Conservation (phyloP, 2,329 filamentous ascomycete genomes). For the Verruconis gallopava region DNA sequence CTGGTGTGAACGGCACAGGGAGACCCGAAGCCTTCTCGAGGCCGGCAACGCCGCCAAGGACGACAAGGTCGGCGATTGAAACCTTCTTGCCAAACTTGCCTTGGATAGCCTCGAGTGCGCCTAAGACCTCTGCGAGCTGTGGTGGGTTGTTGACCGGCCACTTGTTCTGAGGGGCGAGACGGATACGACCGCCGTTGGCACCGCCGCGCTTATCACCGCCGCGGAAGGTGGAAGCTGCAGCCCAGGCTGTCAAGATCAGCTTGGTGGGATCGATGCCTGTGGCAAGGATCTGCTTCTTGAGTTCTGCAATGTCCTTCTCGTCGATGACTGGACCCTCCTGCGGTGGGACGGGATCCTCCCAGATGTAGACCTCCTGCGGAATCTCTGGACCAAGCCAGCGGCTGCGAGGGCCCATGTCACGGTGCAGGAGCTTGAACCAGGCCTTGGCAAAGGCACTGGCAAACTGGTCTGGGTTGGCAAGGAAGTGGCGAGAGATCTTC, state of each 20-base stretch:
- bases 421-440: constrained; percentile 76
- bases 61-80: constrained; percentile 66
- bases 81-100: constrained; percentile 64
- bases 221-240: constrained; percentile 59
- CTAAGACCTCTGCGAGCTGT: constrained; percentile 49
- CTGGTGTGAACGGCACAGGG: constrained; percentile 57
- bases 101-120: constrained; percentile 51
- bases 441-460: constrained; percentile 57
- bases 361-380: constrained; percentile 54
- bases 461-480: constrained; percentile 55
- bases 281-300: constrained; percentile 10
- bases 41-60: constrained; percentile 57
- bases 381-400: constrained; percentile 66
- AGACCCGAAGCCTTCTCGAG: constrained; percentile 58
- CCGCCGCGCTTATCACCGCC: constrained; percentile 70
- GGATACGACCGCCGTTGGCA: constrained; percentile 68
- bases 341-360: constrained; percentile 61
- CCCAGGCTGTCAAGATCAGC: constrained; percentile 55
- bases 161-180: constrained; percentile 56
- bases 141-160: constrained; percentile 65
- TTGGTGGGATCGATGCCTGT: constrained; percentile 40
- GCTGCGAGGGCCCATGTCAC: constrained; percentile 59
- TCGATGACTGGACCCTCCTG: constrained; percentile 45
- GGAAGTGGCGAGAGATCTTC: constrained; percentile 61
- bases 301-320: constrained; percentile 44